These are phyloP conservation scores for Ophiocordyceps camponoti-saundersi DNA, from an alignment of 2,329 filamentous ascomycete genomes.

Conservation along the genomic window DNA sequence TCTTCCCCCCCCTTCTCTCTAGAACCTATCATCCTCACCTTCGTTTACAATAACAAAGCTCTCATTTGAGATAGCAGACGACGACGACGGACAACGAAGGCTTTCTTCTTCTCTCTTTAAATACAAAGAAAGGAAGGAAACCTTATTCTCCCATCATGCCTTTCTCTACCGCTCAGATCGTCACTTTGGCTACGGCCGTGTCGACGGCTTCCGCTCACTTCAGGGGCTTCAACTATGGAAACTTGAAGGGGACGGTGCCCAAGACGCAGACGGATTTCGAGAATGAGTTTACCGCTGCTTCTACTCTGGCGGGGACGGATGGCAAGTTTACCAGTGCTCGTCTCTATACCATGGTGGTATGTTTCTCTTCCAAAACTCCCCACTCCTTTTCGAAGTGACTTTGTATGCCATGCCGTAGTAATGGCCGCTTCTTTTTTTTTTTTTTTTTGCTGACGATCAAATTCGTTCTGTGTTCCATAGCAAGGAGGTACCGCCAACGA, in stretches of 20 bases:
- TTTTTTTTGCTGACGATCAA: not conserved
- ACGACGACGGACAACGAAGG: too few relatives aligned
- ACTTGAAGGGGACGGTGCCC: constrained; percentile 38
- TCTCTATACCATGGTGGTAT: constrained; percentile 54
- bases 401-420: too few relatives aligned
- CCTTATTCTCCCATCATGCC: constrained; percentile 10
- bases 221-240: constrained; percentile 62
- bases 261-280: constrained; percentile 52
- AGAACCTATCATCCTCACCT: too few relatives aligned
- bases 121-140: too few relatives aligned
- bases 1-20: too few relatives aligned
- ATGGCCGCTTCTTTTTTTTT: too few relatives aligned
- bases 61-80: not conserved
- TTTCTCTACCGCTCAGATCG: constrained; percentile 12
- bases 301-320: constrained; percentile 43
- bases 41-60: not conserved
- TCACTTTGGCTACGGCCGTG: constrained; percentile 17
- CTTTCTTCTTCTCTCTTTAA: not conserved
- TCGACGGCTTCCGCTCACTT: constrained; percentile 19
- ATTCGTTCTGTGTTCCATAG: constrained; percentile 12
- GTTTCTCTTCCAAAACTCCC: not conserved
- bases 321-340: constrained; percentile 50
- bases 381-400: too few relatives aligned
- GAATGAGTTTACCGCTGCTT: constrained; percentile 49
- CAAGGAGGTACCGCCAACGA: constrained; percentile 49